Percentiles rank a stretch among this genome's conserved stretches.
These are phyloP conservation scores for Pseudopithomyces maydicus DNA, from an alignment of 2,329 filamentous ascomycete genomes.

Conservation along the genomic window DNA sequence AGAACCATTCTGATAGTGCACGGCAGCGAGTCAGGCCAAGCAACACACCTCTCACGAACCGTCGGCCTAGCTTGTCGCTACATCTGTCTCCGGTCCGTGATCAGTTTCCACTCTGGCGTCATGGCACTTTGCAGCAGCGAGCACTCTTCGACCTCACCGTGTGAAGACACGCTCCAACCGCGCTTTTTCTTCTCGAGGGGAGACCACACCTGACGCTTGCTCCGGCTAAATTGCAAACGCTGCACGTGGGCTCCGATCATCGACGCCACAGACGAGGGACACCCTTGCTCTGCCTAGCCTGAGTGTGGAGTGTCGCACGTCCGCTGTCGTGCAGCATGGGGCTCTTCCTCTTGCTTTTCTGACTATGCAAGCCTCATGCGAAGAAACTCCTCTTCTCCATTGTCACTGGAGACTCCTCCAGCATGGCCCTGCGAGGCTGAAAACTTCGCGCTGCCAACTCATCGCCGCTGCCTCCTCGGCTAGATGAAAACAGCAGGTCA, in stretches of 20 bases:
- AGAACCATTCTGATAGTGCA: not conserved
- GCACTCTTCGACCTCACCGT: not conserved
- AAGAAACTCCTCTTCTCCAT: not conserved
- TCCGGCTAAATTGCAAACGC: constrained; percentile 21
- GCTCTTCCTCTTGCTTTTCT: constrained; percentile 3
- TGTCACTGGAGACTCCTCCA: not conserved
- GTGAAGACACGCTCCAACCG: constrained; percentile 5
- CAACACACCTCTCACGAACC: not conserved
- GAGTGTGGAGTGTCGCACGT: constrained; percentile 2
- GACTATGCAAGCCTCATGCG: not conserved
- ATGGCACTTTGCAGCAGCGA: too few species aligned
- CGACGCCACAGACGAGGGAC: constrained; percentile 17
- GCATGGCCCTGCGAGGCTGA: not conserved
- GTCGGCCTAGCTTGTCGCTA: too few species aligned
- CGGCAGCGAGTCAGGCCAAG: constrained; percentile 8
- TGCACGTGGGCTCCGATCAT: constrained; percentile 20
- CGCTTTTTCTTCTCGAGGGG: not conserved
- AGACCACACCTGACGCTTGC: not conserved
- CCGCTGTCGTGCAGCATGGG: constrained; percentile 6
- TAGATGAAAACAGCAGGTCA: constrained; percentile 12
- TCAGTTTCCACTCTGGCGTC: too few species aligned
- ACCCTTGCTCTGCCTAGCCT: constrained; percentile 9
- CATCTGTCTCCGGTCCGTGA: too few species aligned
- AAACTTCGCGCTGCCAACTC: not conserved
- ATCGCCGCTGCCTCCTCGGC: not conserved